Evolutionary conservation across 2,329 filamentous ascomycete genomes (phyloP).

Genomic region (Drechmeria coniospora): DNA sequence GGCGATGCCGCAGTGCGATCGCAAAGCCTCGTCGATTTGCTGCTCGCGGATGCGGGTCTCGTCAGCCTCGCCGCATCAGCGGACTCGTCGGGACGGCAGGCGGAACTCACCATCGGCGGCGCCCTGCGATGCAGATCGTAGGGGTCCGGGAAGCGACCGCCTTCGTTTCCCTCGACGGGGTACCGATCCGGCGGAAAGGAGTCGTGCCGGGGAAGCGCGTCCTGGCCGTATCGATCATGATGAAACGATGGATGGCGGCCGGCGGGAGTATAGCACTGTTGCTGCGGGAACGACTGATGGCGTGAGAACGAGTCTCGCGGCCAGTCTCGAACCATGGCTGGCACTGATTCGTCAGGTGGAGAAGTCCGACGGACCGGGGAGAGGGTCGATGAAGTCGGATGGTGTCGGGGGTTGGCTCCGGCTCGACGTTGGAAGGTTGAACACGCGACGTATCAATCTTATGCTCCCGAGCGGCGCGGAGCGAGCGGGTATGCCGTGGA

Average conservation of each 20-base stretch:
- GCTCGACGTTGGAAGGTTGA: too few relatives aligned
- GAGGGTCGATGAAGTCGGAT: too few relatives aligned
- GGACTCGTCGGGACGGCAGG: neutral
- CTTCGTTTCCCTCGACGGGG: slow-evolving; percentile 13
- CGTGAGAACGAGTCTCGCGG: slow-evolving; percentile 22
- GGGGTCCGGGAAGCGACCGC: slow-evolving; percentile 18
- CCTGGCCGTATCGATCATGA: slow-evolving; percentile 14
- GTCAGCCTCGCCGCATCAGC: slow-evolving; percentile 2
- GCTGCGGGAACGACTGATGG: slow-evolving; percentile 13
- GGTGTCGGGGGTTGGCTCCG: too few relatives aligned
- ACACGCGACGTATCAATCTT: too few relatives aligned
- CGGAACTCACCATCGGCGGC: slow-evolving; percentile 21
- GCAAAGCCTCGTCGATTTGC: slow-evolving; percentile 35
- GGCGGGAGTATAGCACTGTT: slow-evolving; percentile 8
- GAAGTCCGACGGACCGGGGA: too few relatives aligned
- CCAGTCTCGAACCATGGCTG: slow-evolving; percentile 25
- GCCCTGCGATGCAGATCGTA: slow-evolving; percentile 20
- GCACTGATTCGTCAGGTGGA: neutral
- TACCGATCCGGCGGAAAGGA: slow-evolving; percentile 16
- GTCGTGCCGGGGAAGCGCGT: slow-evolving; percentile 14
- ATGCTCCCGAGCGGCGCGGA: too few relatives aligned
- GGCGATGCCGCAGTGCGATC: slow-evolving; percentile 35
- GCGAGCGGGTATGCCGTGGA: too few relatives aligned
- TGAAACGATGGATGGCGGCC: slow-evolving; percentile 16
- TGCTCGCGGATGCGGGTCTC: too few relatives aligned